Percentiles rank a stretch among this genome's conserved stretches.
These are phyloP conservation scores for Penicillium nordicum DNA, from an alignment of 2,329 filamentous ascomycete genomes.

Conservation along the genomic window DNA sequence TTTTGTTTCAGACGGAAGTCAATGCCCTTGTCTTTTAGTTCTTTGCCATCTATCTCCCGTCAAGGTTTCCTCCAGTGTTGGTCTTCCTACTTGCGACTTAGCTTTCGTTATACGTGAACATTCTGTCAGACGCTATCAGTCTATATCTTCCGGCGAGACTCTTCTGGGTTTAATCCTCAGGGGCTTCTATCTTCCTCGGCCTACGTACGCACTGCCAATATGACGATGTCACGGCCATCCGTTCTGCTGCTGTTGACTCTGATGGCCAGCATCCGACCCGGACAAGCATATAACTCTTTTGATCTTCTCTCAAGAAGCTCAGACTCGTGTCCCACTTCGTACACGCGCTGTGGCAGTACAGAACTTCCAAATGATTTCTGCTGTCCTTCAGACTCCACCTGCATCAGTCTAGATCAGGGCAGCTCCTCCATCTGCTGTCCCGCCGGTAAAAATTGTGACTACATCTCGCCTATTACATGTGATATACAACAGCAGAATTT, in stretches of 20 bases:
- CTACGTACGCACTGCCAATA: constrained; percentile 3
- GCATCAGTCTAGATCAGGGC: constrained; percentile 41
- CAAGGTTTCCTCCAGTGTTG: not conserved
- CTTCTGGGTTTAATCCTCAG: not conserved
- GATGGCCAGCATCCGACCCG: constrained; percentile 22
- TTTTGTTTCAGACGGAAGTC: constrained; percentile 12
- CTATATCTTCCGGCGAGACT: not conserved
- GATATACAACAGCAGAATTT: constrained; percentile 43
- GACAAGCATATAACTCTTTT: constrained; percentile 14
- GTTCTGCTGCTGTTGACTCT: constrained; percentile 25
- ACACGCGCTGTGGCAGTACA: constrained; percentile 35
- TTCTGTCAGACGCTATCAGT: not conserved
- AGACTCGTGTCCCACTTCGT: constrained; percentile 33
- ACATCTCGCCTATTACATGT: constrained; percentile 44
- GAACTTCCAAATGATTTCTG: constrained; percentile 44
- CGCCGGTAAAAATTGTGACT: constrained; percentile 39
- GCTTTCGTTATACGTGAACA: constrained; percentile 2
- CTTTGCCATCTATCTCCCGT: constrained; percentile 1
- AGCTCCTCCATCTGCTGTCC: constrained; percentile 48
- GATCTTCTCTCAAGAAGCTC: constrained; percentile 23
- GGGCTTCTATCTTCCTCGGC: not conserved
- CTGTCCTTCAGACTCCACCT: constrained; percentile 41
- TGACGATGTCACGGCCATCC: constrained; percentile 18
- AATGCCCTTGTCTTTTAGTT: constrained; percentile 13
- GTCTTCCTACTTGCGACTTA: not conserved